Percentiles rank a stretch among this genome's conserved stretches.
phyloP scores from a whole-genome alignment of 2,329 filamentous ascomycete species.

The Alternaria burnsii region DNA sequence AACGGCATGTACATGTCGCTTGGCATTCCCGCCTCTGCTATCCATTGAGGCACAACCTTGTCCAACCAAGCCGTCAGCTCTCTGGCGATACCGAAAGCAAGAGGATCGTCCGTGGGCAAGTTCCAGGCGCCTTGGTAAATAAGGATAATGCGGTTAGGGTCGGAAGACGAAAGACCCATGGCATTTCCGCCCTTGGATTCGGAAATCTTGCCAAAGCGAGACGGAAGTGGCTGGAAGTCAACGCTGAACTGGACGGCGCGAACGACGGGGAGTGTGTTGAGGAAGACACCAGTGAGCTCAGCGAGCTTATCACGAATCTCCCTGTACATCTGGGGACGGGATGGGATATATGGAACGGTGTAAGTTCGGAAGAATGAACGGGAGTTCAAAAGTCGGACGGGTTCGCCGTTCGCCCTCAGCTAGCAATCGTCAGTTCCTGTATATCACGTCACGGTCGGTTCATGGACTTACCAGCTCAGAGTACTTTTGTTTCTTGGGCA shows the following conservation, averaged over 20 bases:
- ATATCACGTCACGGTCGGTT: not conserved
- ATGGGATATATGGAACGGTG: conserved; percentile 35
- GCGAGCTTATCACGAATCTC: conserved; percentile 46
- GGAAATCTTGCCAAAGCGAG: conserved; percentile 26
- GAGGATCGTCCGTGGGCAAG: conserved; percentile 23
- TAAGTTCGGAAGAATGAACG: conserved; percentile 37
- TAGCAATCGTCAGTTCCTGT: conserved; percentile 9
- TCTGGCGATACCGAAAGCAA: conserved; percentile 21
- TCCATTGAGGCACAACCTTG: conserved; percentile 30
- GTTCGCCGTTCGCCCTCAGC: conserved; percentile 27
- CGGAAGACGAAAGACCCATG: conserved; percentile 32
- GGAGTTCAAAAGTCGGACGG: conserved; percentile 18
- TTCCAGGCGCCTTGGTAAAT: conserved; percentile 33
- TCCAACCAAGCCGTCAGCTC: conserved; percentile 35
- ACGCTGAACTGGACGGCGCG: conserved; percentile 30
- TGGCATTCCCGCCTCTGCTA: conserved; percentile 32
- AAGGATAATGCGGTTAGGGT: conserved; percentile 32
- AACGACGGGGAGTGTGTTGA: conserved; percentile 20
- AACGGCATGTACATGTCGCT: conserved; percentile 28
- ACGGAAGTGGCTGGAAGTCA: conserved; percentile 37
- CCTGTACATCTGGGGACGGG: conserved; percentile 45
- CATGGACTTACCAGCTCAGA: conserved; percentile 36
- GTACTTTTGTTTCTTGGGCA: conserved; percentile 42
- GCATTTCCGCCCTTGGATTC: conserved; percentile 35
- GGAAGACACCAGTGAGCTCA: conserved; percentile 34